Base-by-base conservation (phyloP, 2,329 filamentous ascomycete species). In the Trichoderma harzianum region DNA sequence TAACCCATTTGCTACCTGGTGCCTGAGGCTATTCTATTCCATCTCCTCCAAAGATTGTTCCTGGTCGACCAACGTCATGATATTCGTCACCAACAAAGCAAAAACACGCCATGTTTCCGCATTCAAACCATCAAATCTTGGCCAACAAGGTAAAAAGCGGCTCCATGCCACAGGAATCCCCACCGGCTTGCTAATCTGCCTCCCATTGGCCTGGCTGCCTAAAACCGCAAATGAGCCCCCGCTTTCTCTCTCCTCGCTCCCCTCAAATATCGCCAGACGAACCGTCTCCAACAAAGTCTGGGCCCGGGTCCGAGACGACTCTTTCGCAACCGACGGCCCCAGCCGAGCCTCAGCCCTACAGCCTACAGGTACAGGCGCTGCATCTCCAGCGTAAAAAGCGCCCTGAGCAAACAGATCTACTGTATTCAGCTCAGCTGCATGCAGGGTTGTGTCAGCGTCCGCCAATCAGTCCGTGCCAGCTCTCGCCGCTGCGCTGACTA, bases 331-430 rank as follows among this genome's bases (percentile, higher is more conserved):
- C 62, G 62, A 65, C 36, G 39, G 60, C 60, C 34, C 34, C 60
- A 39, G 53, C 64, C 64, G 64, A 67, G 64, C 16, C 55, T 69
- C 66, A 69, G 66, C 66, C 66, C 66, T 69, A 69, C 34, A 36
- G 34, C 34, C 34, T 36, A 36, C 34, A 36, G 34, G 34, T 36
- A 36, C 65, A 43, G 53, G 28, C 61, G 51, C 64, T 57, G 32
- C 64, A 16, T 36, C 30, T 30, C 18, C 24, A 34, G 65, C 39
- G 65, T 12, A 32, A 28, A 53, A 16, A 11, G 28, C 66, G 51
- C 32, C 66, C 26, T 21, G 39, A 61, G 36, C 34, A 69, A 11
- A 39, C 36, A 16, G 21, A 34, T 55, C 64, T 43, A 36, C 34
- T 36, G 34, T 36, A 43, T 43, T n/a, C 39, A 43, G 30, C n/a